Base-by-base conservation (phyloP, 129 eudicot genomes). In the Saposhnikovia divaricata region DNA sequence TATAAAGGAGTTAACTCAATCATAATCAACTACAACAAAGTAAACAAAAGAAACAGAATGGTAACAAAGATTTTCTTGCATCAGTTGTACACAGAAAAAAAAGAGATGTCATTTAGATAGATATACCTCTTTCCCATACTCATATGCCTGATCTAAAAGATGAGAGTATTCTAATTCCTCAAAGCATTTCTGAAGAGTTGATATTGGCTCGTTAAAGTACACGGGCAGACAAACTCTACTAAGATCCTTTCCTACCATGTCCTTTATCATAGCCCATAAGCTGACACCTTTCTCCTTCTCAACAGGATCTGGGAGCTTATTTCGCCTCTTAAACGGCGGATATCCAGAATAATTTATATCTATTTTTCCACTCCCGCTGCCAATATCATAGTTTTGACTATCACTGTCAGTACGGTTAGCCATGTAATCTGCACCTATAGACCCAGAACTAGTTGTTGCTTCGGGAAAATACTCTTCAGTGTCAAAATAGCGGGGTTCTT, bases 191-290 rank as follows among this genome's bases (percentile, higher is more conserved):
- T 93, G 98, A 28, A 93, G 86, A 69, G 98, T 89, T 38, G 98
- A 93, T 50, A 91, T 88, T 44, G 98, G 98, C 80, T 93, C 98
- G 57, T 93, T 93, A 37, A 93, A 93, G 83, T 91, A 93, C 55
- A 93, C 98, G 40, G 98, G 98, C 38, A 93, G 88, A 85, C 98
- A 93, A 79, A 93, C 97, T 46, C 93, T 84, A 38, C 95, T 88
- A 42, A 93, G 89, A 83, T 93, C 98, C 66, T 93, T 93, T 37
- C 98, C 98, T 4, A 91, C 89, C 74, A 89, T 89, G 82, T 89
- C 98, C 77, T 93, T 93, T 72, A 93, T 91, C 88, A 91, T 79
- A 80, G 97, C 88, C 98, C 98, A 93, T 5, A 94, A 87, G 82
- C 90, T 94, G 46, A 91, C 96, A 46, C 89, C 91, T 79, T 90